phyloP scores from a whole-genome alignment of 176 grass and related monocot species.

The Elaeis guineensis region DNA sequence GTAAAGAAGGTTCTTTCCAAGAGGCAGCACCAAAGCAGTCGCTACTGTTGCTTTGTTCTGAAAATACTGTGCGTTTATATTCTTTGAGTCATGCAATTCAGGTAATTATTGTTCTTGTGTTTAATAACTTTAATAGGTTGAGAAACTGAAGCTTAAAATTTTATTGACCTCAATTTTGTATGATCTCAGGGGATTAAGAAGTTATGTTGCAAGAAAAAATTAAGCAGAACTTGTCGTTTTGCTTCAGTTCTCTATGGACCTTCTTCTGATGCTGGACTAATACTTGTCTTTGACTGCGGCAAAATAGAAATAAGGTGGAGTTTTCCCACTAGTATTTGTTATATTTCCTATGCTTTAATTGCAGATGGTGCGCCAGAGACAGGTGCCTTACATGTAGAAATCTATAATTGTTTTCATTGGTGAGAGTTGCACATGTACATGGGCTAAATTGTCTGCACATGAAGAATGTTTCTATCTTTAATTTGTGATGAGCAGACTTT shows the following conservation, averaged over 20 bases:
- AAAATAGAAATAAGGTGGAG: slow-evolving; percentile 81
- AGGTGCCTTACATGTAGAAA: too few species aligned
- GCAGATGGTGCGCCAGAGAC: too few species aligned
- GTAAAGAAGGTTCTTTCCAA: slow-evolving; percentile 18
- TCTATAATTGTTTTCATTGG: too few species aligned
- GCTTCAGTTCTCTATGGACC: slow-evolving; percentile 55
- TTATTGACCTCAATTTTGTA: too few species aligned
- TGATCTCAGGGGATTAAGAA: slow-evolving; percentile 71
- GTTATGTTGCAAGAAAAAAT: slow-evolving; percentile 66
- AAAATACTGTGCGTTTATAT: slow-evolving; percentile 81
- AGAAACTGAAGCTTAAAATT: background rate
- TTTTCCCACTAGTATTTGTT: background rate
- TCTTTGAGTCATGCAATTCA: slow-evolving; percentile 64
- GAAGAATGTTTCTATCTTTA: too few species aligned
- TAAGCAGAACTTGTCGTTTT: slow-evolving; percentile 46
- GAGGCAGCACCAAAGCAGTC: slow-evolving; percentile 40
- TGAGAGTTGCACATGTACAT: too few species aligned
- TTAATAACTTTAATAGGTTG: background rate
- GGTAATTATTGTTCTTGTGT: slow-evolving; percentile 28
- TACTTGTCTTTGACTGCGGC: slow-evolving; percentile 61
- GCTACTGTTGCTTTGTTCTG: slow-evolving; percentile 70
- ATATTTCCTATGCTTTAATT: background rate
- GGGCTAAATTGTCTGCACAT: too few species aligned
- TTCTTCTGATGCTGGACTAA: slow-evolving; percentile 60
- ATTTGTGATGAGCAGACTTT: too few species aligned